Evolutionary conservation across 176 grass and related monocot genomes (phyloP).

Genomic region (Lolium multiflorum): DNA sequence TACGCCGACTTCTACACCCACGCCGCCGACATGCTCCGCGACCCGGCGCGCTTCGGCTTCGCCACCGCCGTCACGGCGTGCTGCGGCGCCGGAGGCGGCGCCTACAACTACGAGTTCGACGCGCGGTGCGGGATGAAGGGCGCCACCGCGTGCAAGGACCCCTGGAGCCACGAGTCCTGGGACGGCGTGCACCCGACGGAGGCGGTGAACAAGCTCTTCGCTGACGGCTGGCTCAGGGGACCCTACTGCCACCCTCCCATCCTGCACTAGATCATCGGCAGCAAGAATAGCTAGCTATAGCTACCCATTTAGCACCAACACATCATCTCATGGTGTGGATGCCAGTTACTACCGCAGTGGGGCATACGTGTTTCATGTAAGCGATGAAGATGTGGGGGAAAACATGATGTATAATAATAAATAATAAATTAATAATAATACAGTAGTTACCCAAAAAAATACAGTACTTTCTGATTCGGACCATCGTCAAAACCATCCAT

Average conservation of each 20-base stretch:
- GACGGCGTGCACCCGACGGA: slow-evolving; percentile 45
- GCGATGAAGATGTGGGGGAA: too few relatives aligned
- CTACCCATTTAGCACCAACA: not conserved
- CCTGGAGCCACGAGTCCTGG: slow-evolving; percentile 36
- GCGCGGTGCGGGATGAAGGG: slow-evolving; percentile 49
- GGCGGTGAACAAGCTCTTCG: slow-evolving; percentile 39
- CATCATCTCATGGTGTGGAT: not conserved
- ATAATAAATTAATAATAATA: too few relatives aligned
- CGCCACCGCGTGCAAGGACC: slow-evolving; percentile 14
- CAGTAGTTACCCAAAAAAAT: too few relatives aligned
- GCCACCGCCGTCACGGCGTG: slow-evolving; percentile 13
- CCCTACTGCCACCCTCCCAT: slow-evolving; percentile 39
- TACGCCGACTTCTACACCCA: slow-evolving; percentile 64
- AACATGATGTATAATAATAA: too few relatives aligned
- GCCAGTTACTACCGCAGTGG: not conserved
- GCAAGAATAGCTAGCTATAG: not conserved
- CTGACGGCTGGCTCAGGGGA: slow-evolving; percentile 31
- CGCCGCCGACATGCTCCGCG: slow-evolving; percentile 33
- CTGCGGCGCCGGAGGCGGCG: slow-evolving; percentile 34
- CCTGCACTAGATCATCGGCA: not conserved
- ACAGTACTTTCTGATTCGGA: too few relatives aligned
- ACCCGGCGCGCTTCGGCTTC: slow-evolving; percentile 43
- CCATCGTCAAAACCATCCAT: too few relatives aligned
- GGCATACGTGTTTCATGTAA: not conserved
- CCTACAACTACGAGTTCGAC: slow-evolving; percentile 44